A percentile compares a stretch with the other conserved stretches of the same genome.
Evolutionary conservation across 352 stramenopile genomes (phyloP).

Genomic region (Labyrinthula sp.): DNA sequence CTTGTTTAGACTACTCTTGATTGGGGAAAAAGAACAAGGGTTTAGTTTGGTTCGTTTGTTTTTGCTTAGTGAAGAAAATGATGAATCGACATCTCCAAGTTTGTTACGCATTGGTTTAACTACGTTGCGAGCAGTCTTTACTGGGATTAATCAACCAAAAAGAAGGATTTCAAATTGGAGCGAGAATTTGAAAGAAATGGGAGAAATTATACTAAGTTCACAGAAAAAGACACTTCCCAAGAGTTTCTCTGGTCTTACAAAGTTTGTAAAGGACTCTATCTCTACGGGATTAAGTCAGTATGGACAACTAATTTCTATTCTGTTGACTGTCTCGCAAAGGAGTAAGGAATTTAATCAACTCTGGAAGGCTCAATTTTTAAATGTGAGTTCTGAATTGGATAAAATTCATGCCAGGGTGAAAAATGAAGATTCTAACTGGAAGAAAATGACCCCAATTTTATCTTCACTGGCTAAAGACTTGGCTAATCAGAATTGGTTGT

Average conservation of each 20-base stretch:
- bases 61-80: slow-evolving; percentile 4
- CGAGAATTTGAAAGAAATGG: slow-evolving; percentile 1
- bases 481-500: slow-evolving; percentile 10
- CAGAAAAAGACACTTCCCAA: not conserved
- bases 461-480: slow-evolving; percentile 2
- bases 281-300: slow-evolving; percentile 3
- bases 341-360: slow-evolving; percentile 15
- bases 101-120: slow-evolving; percentile 13
- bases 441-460: slow-evolving; percentile 5
- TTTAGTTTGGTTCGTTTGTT: slow-evolving; percentile 10
- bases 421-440: not conserved
- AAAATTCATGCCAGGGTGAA: slow-evolving; percentile 4
- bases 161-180: slow-evolving; percentile 6
- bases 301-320: slow-evolving; percentile 1
- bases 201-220: not conserved
- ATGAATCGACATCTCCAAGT: slow-evolving; percentile 2
- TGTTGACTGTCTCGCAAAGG: slow-evolving; percentile 7
- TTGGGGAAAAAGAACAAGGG: slow-evolving; percentile 19
- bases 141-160: slow-evolving; percentile 6
- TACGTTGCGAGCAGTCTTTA: slow-evolving; percentile 13
- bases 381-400: slow-evolving; percentile 13
- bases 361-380: slow-evolving; percentile 18
- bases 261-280: slow-evolving; percentile 1
- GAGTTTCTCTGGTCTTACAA: not conserved
- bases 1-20: slow-evolving; percentile 15